Evolutionary conservation across 2,329 filamentous ascomycete genomes (phyloP).

Genomic region (Venturia pyrina): DNA sequence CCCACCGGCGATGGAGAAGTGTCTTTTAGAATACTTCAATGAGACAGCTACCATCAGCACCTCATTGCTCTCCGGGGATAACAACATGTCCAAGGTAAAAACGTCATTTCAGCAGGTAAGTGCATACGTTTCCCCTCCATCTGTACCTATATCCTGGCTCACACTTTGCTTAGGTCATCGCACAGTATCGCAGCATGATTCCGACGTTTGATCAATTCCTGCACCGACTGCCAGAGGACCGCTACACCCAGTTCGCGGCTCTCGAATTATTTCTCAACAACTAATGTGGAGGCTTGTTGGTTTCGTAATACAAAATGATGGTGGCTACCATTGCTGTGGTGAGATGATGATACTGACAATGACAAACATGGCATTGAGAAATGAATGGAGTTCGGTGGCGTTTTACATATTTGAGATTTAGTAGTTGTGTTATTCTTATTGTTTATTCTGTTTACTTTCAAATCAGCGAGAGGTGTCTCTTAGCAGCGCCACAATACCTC

Average conservation of each 20-base stretch:
- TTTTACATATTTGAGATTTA: constrained; percentile 1
- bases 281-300: neutral
- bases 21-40: constrained; percentile 69
- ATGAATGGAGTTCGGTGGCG: constrained; percentile 1
- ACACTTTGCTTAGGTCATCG: constrained; percentile 32
- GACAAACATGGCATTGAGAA: neutral
- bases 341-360: neutral
- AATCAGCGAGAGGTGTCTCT: neutral
- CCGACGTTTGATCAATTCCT: constrained; percentile 43
- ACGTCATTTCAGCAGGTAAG: constrained; percentile 67
- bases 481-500: neutral
- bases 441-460: neutral
- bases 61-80: constrained; percentile 36
- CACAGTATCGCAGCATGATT: constrained; percentile 45
- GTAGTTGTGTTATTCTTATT: neutral
- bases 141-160: neutral
- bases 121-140: constrained; percentile 11
- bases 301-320: neutral
- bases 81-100: constrained; percentile 39
- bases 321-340: neutral
- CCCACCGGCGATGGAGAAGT: constrained; percentile 83
- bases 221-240: constrained; percentile 7
- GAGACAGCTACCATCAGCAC: constrained; percentile 54
- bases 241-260: neutral
- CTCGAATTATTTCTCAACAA: neutral